A percentile compares a stretch with the other conserved stretches of the same genome.
Evolutionary conservation across 139 green algal species (phyloP).

Genomic region (Volvox reticuliferus): DNA sequence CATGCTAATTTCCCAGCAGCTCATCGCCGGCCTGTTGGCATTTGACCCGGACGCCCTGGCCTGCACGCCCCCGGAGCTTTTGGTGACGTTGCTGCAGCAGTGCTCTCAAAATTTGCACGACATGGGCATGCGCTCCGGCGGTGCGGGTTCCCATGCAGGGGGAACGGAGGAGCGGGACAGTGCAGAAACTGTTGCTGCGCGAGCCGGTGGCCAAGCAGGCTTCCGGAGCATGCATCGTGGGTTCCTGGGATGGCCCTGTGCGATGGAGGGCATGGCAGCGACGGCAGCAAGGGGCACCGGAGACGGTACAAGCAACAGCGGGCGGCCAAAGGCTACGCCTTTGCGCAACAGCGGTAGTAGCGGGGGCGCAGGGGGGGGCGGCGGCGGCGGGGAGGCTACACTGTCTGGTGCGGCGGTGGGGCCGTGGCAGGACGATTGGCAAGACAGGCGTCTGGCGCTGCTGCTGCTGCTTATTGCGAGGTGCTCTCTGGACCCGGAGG

Average conservation of each 20-base stretch:
- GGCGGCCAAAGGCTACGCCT: neutral
- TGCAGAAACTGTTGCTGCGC: neutral
- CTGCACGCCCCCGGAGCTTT: constrained; percentile 49
- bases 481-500: constrained; percentile 60
- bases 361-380: neutral
- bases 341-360: neutral
- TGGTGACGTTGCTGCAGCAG: constrained; percentile 49
- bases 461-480: constrained; percentile 61
- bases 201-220: neutral
- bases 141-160: neutral
- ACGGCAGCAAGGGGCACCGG: neutral
- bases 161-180: neutral
- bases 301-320: too few species aligned
- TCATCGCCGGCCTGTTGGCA: constrained; percentile 25
- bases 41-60: constrained; percentile 38
- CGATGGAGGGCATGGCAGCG: neutral
- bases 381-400: neutral
- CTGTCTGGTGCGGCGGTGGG: constrained; percentile 12
- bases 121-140: neutral
- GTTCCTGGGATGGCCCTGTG: constrained; percentile 26
- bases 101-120: neutral
- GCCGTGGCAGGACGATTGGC: constrained; percentile 38
- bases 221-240: constrained; percentile 31
- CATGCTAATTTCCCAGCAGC: constrained; percentile 43
- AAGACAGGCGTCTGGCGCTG: constrained; percentile 62